A percentile compares a stretch with the other conserved stretches of the same genome.
phyloP scores from a whole-genome alignment of 2,329 filamentous ascomycete species.

The Zasmidium citrigriseum region DNA sequence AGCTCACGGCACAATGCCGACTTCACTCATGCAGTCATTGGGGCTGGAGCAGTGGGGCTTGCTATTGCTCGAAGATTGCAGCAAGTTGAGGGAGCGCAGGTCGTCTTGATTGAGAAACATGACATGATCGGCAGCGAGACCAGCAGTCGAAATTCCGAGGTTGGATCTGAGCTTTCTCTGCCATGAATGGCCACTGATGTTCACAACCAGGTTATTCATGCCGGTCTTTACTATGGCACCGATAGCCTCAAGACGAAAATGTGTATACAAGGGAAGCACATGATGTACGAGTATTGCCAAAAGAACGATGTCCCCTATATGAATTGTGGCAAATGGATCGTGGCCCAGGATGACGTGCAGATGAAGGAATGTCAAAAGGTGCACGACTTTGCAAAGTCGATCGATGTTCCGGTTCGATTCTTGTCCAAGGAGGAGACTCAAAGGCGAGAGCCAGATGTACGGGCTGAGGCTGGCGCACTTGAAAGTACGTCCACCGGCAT shows the following conservation, averaged over 20 bases:
- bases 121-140: conserved; percentile 77
- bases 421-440: conserved; percentile 63
- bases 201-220: conserved; percentile 76
- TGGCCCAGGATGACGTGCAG: conserved; percentile 78
- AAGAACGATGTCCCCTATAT: conserved; percentile 67
- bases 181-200: conserved; percentile 3
- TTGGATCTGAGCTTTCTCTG: conserved; percentile 28
- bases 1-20: conserved; percentile 49
- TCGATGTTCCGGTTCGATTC: conserved; percentile 72
- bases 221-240: conserved; percentile 84
- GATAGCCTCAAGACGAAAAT: conserved; percentile 77
- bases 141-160: conserved; percentile 85
- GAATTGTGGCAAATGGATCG: conserved; percentile 89
- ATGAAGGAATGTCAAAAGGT: conserved; percentile 61
- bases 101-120: conserved; percentile 81
- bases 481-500: conserved; percentile 87
- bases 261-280: conserved; percentile 73
- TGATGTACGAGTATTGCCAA: conserved; percentile 78
- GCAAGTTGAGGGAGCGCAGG: conserved; percentile 59
- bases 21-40: conserved; percentile 68
- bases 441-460: conserved; percentile 71
- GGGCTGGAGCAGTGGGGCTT: conserved; percentile 75
- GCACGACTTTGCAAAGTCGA: conserved; percentile 54
- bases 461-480: conserved; percentile 71
- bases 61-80: conserved; percentile 75